Conservation (phyloP, 805 yeast genomes). For the Maudiozyma bulderi region DNA sequence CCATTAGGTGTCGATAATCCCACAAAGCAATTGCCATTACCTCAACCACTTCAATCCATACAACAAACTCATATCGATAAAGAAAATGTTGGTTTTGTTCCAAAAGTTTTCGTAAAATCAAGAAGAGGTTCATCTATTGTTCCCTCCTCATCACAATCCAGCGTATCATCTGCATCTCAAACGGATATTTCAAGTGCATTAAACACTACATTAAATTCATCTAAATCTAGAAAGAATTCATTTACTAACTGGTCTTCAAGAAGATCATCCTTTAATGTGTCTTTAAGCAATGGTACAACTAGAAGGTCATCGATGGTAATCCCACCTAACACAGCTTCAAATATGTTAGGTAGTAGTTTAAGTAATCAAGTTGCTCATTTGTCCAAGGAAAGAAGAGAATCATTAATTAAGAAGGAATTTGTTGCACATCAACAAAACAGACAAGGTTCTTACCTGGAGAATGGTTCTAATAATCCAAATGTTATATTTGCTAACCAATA, state of each 20-base stretch:
- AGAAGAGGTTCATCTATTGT: slow-evolving; percentile 24
- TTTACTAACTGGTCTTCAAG: slow-evolving; percentile 22
- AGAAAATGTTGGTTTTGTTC: slow-evolving; percentile 28
- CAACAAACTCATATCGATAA: slow-evolving; percentile 10
- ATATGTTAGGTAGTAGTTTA: slow-evolving; percentile 3
- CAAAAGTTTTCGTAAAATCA: slow-evolving; percentile 28
- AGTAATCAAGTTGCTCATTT: background rate
- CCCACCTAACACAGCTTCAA: slow-evolving; percentile 19
- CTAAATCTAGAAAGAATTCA: slow-evolving; percentile 28
- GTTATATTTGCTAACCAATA: slow-evolving; percentile 6
- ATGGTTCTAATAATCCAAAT: background rate
- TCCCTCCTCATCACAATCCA: background rate
- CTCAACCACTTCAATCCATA: background rate
- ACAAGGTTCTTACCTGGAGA: background rate
- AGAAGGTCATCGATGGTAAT: slow-evolving; percentile 23
- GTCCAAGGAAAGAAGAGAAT: slow-evolving; percentile 17
- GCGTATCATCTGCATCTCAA: slow-evolving; percentile 5
- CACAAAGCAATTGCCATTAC: background rate
- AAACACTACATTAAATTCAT: slow-evolving; percentile 16
- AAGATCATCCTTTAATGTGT: slow-evolving; percentile 24
- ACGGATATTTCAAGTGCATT: slow-evolving; percentile 8
- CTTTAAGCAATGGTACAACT: slow-evolving; percentile 16
- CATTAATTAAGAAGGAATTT: slow-evolving; percentile 10
- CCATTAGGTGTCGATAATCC: background rate
- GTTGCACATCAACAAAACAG: background rate